Evolutionary conservation across 306 rosid species (phyloP).

Genomic region (Vachellia collinsii): DNA sequence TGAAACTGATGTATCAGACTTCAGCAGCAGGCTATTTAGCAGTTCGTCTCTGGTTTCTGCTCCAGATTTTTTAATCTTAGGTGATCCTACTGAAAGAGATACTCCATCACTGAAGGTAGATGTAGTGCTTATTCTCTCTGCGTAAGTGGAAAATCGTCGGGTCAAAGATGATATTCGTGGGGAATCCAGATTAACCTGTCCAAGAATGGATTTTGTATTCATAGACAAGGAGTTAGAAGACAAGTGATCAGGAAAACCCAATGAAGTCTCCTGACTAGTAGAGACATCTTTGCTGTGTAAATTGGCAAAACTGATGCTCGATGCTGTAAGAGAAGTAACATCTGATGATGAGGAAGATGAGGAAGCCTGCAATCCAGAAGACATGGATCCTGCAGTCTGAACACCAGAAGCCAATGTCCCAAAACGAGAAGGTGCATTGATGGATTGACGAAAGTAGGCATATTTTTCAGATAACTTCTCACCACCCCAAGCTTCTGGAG

Average conservation of each 20-base stretch:
- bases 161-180: constrained; percentile 52
- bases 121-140: constrained; percentile 88
- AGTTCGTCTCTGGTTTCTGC: constrained; percentile 89
- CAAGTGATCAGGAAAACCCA: constrained; percentile 61
- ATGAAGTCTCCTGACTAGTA: constrained; percentile 67
- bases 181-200: constrained; percentile 67
- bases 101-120: constrained; percentile 69
- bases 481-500: constrained; percentile 99
- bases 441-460: constrained; percentile 57
- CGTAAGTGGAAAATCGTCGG: constrained; percentile 86
- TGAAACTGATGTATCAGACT: constrained; percentile 62
- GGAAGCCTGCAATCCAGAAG: constrained; percentile 77
- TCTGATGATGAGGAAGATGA: constrained; percentile 56
- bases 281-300: constrained; percentile 68
- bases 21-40: constrained; percentile 63
- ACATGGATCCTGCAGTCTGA: constrained; percentile 70
- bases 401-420: constrained; percentile 60
- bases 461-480: constrained; percentile 84
- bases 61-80: constrained; percentile 90
- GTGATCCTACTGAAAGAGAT: constrained; percentile 72
- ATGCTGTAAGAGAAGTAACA: constrained; percentile 53
- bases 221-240: constrained; percentile 57
- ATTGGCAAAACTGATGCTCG: constrained; percentile 58
- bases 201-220: constrained; percentile 62
- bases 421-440: constrained; percentile 72